Percentiles rank a stretch among this genome's conserved stretches.
These are phyloP conservation scores for Pseudoscleropodium purum DNA, from an alignment of 225 moss, liverwort and hornwort genomes.

Conservation along the genomic window DNA sequence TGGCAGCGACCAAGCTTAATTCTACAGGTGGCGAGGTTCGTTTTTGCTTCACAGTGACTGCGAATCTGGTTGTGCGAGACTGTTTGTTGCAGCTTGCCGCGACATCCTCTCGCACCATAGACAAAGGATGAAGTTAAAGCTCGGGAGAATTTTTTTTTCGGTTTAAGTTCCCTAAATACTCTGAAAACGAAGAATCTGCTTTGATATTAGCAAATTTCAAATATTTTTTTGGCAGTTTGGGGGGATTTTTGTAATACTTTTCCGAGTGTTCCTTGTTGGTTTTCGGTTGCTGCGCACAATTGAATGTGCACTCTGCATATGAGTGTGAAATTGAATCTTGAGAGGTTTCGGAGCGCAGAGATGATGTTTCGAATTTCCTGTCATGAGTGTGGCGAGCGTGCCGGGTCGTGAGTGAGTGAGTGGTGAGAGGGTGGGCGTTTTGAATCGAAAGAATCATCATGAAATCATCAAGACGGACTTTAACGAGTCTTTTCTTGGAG, in stretches of 20 bases:
- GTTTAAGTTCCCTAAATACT: no score
- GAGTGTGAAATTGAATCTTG: background rate
- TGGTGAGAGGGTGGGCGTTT: background rate
- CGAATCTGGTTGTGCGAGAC: background rate
- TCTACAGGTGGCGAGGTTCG: background rate
- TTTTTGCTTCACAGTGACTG: background rate
- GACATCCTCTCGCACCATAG: background rate
- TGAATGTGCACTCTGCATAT: background rate
- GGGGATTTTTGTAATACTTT: background rate
- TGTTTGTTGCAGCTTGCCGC: background rate
- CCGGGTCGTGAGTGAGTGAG: background rate
- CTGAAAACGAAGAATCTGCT: background rate
- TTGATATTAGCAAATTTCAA: background rate
- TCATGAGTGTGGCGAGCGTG: background rate
- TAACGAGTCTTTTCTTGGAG: constrained; percentile 3
- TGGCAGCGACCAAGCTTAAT: no score
- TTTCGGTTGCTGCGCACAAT: background rate
- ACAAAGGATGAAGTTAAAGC: no score
- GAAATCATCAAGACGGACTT: background rate
- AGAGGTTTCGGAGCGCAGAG: background rate
- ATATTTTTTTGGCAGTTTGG: background rate
- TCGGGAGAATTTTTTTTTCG: background rate
- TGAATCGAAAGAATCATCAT: background rate
- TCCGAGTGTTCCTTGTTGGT: background rate
- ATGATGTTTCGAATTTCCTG: background rate